Evolutionary conservation across 164 flowering plant genomes (phyloP).

Genomic region (Brasenia schreberi): DNA sequence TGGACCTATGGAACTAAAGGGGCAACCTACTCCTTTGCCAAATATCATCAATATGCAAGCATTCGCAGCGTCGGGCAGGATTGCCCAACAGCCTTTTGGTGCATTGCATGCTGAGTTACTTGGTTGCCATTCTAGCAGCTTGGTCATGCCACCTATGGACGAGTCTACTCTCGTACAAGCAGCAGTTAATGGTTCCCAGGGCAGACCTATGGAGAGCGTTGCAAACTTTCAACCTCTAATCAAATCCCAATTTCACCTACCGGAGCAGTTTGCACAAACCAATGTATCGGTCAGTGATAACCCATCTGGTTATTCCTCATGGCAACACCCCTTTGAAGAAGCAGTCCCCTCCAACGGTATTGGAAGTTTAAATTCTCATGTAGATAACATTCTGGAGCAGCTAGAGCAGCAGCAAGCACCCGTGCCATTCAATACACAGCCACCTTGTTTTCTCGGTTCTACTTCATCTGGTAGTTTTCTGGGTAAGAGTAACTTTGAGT

Average conservation of each 20-base stretch:
- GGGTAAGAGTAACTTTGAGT: conserved; percentile 28
- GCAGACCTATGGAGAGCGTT: conserved; percentile 35
- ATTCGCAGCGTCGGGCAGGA: conserved; percentile 68
- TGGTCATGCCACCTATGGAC: conserved; percentile 33
- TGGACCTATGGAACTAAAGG: conserved; percentile 38
- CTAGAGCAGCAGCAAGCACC: conserved; percentile 26
- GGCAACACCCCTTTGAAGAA: conserved; percentile 27
- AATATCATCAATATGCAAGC: conserved; percentile 59
- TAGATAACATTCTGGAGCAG: conserved; percentile 28
- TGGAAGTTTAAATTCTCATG: conserved; percentile 24
- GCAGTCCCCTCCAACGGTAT: conserved; percentile 17
- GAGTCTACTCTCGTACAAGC: conserved; percentile 43
- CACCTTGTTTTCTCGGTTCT: conserved; percentile 58
- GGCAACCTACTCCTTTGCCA: conserved; percentile 35
- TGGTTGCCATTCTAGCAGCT: conserved; percentile 42
- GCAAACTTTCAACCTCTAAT: conserved; percentile 41
- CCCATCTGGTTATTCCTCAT: conserved; percentile 31
- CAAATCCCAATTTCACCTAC: conserved; percentile 33
- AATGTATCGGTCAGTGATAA: conserved; percentile 25
- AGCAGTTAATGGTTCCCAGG: conserved; percentile 35
- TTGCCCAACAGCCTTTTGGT: conserved; percentile 65
- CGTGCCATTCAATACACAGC: conserved; percentile 43
- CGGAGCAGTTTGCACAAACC: conserved; percentile 34
- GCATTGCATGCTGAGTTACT: conserved; percentile 64
- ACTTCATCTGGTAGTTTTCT: conserved; percentile 35